These are phyloP conservation scores for Cercospora canescens DNA, from an alignment of 2,329 filamentous ascomycete genomes.

Conservation along the genomic window DNA sequence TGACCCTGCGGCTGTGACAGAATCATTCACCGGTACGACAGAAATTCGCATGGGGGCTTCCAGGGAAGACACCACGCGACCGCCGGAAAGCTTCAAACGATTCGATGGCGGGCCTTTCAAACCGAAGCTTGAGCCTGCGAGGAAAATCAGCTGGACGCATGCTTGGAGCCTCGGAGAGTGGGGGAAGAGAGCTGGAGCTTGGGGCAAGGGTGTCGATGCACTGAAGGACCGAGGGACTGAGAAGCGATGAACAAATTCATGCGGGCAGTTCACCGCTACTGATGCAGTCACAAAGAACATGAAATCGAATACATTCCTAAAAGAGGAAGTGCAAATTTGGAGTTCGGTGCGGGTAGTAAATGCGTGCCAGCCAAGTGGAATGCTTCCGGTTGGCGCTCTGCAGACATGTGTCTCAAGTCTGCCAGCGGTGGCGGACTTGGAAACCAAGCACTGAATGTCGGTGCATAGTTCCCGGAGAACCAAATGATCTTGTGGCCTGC, in stretches of 20 bases:
- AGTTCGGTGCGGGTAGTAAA: neutral
- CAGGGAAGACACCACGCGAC: conserved; percentile 30
- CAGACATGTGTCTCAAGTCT: neutral
- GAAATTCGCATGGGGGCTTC: conserved; percentile 26
- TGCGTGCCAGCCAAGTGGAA: neutral
- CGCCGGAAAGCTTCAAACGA: conserved; percentile 45
- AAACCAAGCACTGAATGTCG: neutral
- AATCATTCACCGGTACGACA: conserved; percentile 4
- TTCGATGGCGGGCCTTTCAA: conserved; percentile 45
- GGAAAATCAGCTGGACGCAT: conserved; percentile 55
- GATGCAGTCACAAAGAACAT: neutral
- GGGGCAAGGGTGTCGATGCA: conserved; percentile 53
- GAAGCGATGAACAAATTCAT: conserved; percentile 22
- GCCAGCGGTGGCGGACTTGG: neutral
- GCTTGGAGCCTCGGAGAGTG: conserved; percentile 56
- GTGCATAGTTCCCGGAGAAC: neutral
- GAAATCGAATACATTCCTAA: neutral
- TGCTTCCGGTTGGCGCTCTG: neutral
- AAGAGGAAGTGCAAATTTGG: neutral
- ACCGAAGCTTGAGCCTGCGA: conserved; percentile 46
- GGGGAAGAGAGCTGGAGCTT: conserved; percentile 55
- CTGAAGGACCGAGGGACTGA: conserved; percentile 42
- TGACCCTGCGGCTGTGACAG: conserved; percentile 10
- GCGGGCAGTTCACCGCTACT: neutral
- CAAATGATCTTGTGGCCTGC: neutral